Percentiles rank a stretch among this genome's conserved stretches.
Conservation (phyloP, 768 basidiomycete species). For the Pholiota conissans region DNA sequence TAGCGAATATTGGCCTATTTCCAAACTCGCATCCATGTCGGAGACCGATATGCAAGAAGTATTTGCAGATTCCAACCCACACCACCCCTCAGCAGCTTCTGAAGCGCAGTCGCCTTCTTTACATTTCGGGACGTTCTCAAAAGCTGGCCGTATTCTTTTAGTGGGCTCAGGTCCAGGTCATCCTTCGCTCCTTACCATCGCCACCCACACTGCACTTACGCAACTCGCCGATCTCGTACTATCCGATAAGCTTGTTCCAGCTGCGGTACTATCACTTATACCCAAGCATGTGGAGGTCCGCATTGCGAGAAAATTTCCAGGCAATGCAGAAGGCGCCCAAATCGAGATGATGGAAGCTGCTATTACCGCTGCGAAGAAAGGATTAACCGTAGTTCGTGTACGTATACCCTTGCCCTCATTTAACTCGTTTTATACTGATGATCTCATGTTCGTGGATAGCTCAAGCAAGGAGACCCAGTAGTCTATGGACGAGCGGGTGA, state of each 20-base stretch:
- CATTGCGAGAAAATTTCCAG: conserved; percentile 97
- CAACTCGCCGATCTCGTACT: conserved; percentile 83
- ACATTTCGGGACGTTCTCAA: conserved; percentile 34
- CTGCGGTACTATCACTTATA: conserved; percentile 82
- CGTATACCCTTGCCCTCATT: conserved; percentile 25
- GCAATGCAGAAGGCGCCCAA: conserved; percentile 95
- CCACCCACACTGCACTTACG: conserved; percentile 80
- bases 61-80: conserved; percentile 39
- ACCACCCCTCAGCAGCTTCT: background rate
- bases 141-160: conserved; percentile 77
- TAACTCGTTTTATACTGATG: conserved; percentile 6
- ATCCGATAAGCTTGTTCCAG: conserved; percentile 95
- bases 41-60: conserved; percentile 67
- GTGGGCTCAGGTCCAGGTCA: conserved; percentile 96
- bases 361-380: conserved; percentile 75
- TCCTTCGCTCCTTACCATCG: conserved; percentile 86
- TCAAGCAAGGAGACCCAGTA: conserved; percentile 97
- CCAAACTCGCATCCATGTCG: conserved; percentile 69
- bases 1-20: conserved; percentile 94
- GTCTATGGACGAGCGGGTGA: conserved; percentile 95
- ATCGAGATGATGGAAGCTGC: conserved; percentile 93
- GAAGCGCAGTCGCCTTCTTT: conserved; percentile 21
- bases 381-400: conserved; percentile 86
- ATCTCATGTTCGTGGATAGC: conserved; percentile 37
- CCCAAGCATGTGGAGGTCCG: conserved; percentile 70